These are phyloP conservation scores for Hypoxylon trugodes DNA, from an alignment of 495 filamentous ascomycete species.

Conservation along the genomic window DNA sequence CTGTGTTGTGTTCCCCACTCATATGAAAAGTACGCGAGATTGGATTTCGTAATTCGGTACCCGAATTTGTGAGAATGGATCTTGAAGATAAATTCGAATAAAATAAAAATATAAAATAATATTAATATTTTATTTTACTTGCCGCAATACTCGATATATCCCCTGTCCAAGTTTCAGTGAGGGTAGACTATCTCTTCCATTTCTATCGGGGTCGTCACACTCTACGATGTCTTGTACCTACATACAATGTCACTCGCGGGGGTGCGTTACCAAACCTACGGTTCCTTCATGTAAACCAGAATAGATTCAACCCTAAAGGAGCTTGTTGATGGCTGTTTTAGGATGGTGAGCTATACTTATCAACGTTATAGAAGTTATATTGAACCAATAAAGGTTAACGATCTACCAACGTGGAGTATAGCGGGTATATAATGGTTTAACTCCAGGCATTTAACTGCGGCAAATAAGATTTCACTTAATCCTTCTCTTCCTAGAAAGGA, in stretches of 20 bases:
- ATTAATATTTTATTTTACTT: not conserved
- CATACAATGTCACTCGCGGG: slow-evolving; percentile 10
- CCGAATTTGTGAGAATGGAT: not conserved
- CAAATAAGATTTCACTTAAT: slow-evolving; percentile 10
- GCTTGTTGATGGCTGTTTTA: not conserved
- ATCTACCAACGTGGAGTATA: slow-evolving; percentile 11
- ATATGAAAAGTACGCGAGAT: not conserved
- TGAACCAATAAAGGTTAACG: slow-evolving; percentile 9
- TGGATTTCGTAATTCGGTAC: not conserved
- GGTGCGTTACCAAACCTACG: slow-evolving; percentile 1
- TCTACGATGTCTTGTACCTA: not conserved
- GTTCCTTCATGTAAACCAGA: slow-evolving; percentile 1
- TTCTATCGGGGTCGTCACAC: not conserved
- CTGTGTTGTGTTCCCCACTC: slow-evolving; percentile 7
- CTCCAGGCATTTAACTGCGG: not conserved
- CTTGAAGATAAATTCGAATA: slow-evolving; percentile 28
- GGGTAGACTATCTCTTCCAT: not conserved
- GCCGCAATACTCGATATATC: not conserved
- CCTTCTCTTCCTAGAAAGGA: slow-evolving; percentile 12
- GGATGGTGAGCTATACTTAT: slow-evolving; percentile 5
- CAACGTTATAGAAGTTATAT: not conserved
- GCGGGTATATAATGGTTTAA: not conserved
- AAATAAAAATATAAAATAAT: too few species aligned
- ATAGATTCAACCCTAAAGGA: not conserved
- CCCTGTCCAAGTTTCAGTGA: not conserved